phyloP scores from a whole-genome alignment of 2,329 filamentous ascomycete genomes.

The Ophiostoma montium region DNA sequence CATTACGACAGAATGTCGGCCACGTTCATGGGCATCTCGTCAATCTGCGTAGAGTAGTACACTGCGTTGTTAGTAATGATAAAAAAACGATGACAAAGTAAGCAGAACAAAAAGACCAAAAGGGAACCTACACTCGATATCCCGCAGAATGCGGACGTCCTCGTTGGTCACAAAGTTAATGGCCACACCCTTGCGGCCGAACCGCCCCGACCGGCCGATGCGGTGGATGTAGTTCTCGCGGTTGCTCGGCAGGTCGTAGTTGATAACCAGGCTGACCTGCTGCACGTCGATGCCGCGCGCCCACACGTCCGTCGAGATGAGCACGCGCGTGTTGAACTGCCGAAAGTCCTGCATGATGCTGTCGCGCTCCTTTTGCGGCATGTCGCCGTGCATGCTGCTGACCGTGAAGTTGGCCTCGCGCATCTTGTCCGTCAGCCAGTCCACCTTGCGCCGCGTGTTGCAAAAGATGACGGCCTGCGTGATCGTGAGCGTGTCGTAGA shows the following conservation, averaged over 20 bases:
- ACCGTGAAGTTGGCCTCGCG: conserved; percentile 97
- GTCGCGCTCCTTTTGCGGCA: conserved; percentile 96
- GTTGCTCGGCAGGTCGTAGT: conserved; percentile 96
- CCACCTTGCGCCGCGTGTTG: conserved; percentile 97
- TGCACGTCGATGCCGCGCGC: conserved; percentile 97
- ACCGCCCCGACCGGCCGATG: conserved; percentile 88
- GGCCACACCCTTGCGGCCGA: conserved; percentile 94
- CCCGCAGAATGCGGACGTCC: conserved; percentile 89
- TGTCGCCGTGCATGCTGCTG: conserved; percentile 96
- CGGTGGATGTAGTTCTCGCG: conserved; percentile 99
- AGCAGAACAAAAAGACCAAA: background rate
- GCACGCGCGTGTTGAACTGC: conserved; percentile 85
- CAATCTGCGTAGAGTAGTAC: conserved; percentile 93
- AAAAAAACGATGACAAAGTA: background rate
- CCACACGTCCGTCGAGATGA: conserved; percentile 97
- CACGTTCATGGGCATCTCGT: conserved; percentile 98
- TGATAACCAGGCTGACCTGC: conserved; percentile 96
- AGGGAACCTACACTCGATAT: conserved; percentile 73
- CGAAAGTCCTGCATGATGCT: conserved; percentile 99
- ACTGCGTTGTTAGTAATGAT: conserved; percentile 31
- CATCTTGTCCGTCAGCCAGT: conserved; percentile 99
- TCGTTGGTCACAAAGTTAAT: conserved; percentile 99
- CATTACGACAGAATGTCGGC: conserved; percentile 35
- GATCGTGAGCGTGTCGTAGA: conserved; percentile 97
- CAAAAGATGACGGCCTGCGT: conserved; percentile 99